Conservation (phyloP, 192 early-diverging fungal genomes). For the Entomortierella parvispora region DNA sequence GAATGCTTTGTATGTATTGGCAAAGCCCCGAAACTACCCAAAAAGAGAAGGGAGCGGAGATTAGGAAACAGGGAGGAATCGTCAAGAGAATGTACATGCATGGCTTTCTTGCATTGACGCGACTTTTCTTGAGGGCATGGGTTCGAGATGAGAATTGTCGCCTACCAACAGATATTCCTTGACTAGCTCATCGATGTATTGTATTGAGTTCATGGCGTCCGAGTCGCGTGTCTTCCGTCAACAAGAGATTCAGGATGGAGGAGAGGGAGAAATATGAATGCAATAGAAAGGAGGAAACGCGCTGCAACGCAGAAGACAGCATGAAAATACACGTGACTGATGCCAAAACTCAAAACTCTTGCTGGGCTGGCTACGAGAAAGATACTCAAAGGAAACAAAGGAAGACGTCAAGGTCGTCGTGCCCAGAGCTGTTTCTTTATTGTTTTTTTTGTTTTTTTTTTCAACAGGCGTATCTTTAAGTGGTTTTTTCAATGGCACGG, state of each 20-base stretch:
- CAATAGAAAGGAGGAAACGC: too few species aligned
- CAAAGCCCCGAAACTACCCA: conserved; percentile 69
- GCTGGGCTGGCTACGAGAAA: too few species aligned
- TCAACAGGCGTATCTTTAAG: neutral
- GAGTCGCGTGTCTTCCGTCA: neutral
- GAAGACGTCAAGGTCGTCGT: too few species aligned
- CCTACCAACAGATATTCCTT: conserved; percentile 74
- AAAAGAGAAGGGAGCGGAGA: neutral
- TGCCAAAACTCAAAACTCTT: too few species aligned
- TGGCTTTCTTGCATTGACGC: too few species aligned
- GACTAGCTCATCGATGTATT: conserved; percentile 70
- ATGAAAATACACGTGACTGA: too few species aligned
- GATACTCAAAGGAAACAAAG: too few species aligned
- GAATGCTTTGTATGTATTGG: conserved; percentile 64
- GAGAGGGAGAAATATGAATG: neutral
- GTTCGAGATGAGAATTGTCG: neutral
- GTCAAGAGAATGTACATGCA: too few species aligned
- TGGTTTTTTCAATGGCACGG: neutral
- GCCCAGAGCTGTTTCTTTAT: too few species aligned
- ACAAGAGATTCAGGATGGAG: too few species aligned
- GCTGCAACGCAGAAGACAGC: too few species aligned
- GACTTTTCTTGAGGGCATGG: neutral
- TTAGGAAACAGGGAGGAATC: neutral
- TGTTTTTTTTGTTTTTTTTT: too few species aligned
- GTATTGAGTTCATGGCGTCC: conserved; percentile 65